A percentile compares a stretch with the other conserved stretches of the same genome.
Conservation (phyloP, 768 basidiomycete species). For the Cyathus striatus region DNA sequence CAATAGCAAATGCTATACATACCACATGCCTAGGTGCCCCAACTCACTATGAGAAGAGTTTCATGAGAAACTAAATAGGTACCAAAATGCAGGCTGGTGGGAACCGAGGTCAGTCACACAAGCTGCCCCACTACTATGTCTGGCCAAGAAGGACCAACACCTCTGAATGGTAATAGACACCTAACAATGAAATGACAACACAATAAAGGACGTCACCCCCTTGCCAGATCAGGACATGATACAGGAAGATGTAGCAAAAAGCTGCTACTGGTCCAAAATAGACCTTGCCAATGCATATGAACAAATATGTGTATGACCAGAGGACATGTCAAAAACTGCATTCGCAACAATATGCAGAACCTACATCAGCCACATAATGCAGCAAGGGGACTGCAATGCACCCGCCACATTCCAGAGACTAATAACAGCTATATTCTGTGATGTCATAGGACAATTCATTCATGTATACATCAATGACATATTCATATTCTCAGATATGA, state of each 20-base stretch:
- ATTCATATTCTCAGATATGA: too few species aligned
- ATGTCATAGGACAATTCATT: too few species aligned
- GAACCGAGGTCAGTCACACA: conserved; percentile 10
- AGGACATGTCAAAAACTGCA: conserved; percentile 23
- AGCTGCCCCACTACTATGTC: conserved; percentile 24
- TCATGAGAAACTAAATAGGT: conserved; percentile 23
- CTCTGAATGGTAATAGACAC: conserved; percentile 29
- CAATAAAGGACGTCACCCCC: too few species aligned
- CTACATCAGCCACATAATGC: conserved; percentile 28
- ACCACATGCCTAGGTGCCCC: too few species aligned
- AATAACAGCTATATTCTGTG: too few species aligned
- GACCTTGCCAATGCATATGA: conserved; percentile 36
- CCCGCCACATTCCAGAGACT: too few species aligned
- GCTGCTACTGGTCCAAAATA: conserved; percentile 34
- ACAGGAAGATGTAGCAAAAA: too few species aligned
- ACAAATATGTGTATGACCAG: too few species aligned
- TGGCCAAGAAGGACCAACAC: conserved; percentile 26
- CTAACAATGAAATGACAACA: conserved; percentile 34
- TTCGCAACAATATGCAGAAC: conserved; percentile 33
- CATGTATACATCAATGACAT: too few species aligned
- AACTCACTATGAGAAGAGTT: conserved; percentile 20
- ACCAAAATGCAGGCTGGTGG: conserved; percentile 31
- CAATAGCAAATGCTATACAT: too few species aligned
- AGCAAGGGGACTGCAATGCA: too few species aligned
- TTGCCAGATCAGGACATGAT: too few species aligned